Conservation (phyloP, 139 green algal species). For the Tetratostichococcus sp. region DNA sequence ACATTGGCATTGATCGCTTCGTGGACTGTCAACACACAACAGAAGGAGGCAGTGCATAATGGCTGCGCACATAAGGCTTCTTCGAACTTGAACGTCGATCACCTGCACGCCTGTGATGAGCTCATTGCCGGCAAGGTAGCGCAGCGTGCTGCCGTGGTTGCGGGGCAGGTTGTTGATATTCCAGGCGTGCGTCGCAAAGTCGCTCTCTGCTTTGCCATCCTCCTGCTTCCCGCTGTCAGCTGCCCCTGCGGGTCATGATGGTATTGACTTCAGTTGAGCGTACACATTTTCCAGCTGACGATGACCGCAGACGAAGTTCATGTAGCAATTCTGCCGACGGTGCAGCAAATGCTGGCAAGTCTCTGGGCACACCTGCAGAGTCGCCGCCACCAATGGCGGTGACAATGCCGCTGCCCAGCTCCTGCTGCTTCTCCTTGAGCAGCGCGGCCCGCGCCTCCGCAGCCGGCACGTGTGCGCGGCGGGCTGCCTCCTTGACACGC, state of each 20-base stretch:
- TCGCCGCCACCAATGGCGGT: too few relatives aligned
- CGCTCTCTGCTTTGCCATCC: conserved; percentile 23
- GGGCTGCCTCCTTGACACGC: background rate
- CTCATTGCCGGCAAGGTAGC: conserved; percentile 54
- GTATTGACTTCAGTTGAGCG: too few relatives aligned
- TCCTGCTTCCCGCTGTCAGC: background rate
- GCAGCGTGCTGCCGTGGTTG: conserved; percentile 52
- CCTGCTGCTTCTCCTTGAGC: background rate
- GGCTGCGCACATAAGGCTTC: too few relatives aligned
- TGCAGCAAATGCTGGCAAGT: too few relatives aligned
- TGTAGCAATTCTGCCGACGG: too few relatives aligned
- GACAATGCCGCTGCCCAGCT: too few relatives aligned
- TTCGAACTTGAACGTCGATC: too few relatives aligned
- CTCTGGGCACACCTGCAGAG: background rate
- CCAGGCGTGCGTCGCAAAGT: conserved; percentile 55
- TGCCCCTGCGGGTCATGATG: background rate
- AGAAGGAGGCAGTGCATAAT: background rate
- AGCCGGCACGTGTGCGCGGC: background rate
- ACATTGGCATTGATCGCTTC: background rate
- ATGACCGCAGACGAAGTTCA: too few relatives aligned
- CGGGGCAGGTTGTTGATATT: conserved; percentile 83
- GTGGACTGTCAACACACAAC: too few relatives aligned
- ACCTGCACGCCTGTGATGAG: conserved; percentile 80
- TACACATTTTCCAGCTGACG: too few relatives aligned
- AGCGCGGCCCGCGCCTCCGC: background rate